Percentiles rank a stretch among this genome's conserved stretches.
These are phyloP conservation scores for Gossypium mustelinum DNA, from an alignment of 345 rosid species.

Conservation along the genomic window DNA sequence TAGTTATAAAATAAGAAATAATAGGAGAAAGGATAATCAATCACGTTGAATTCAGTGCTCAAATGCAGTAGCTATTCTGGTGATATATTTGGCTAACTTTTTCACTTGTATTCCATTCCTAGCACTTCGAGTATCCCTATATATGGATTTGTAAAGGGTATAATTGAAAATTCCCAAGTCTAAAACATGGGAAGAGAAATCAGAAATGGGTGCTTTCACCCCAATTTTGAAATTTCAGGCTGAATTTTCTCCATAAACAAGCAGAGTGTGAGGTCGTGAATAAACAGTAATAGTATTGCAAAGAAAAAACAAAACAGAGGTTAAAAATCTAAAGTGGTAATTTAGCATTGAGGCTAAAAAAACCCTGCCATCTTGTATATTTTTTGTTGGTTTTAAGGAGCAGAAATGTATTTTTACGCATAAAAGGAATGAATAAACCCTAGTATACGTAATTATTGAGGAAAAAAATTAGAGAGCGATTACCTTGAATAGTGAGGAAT, in stretches of 20 bases:
- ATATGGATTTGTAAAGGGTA: conserved; percentile 1
- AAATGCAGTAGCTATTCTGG: neutral
- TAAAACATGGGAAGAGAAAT: neutral
- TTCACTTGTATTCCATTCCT: neutral
- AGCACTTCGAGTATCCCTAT: neutral
- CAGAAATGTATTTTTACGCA: neutral
- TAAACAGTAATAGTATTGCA: neutral
- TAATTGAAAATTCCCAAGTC: neutral
- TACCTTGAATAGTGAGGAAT: conserved; percentile 12
- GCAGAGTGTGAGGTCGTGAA: neutral
- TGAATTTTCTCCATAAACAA: neutral
- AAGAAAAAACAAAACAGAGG: neutral
- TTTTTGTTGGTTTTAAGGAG: neutral
- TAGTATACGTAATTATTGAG: neutral
- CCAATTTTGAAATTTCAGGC: neutral
- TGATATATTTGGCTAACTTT: neutral
- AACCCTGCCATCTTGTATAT: neutral
- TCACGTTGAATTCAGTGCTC: neutral
- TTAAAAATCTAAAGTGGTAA: neutral
- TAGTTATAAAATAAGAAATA: neutral
- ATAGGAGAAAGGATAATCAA: neutral
- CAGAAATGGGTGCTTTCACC: neutral
- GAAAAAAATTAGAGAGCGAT: neutral
- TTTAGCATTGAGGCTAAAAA: neutral
- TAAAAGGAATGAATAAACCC: neutral